Base-by-base conservation (phyloP, 2,329 filamentous ascomycete genomes). In the Fusarium nelsonii region DNA sequence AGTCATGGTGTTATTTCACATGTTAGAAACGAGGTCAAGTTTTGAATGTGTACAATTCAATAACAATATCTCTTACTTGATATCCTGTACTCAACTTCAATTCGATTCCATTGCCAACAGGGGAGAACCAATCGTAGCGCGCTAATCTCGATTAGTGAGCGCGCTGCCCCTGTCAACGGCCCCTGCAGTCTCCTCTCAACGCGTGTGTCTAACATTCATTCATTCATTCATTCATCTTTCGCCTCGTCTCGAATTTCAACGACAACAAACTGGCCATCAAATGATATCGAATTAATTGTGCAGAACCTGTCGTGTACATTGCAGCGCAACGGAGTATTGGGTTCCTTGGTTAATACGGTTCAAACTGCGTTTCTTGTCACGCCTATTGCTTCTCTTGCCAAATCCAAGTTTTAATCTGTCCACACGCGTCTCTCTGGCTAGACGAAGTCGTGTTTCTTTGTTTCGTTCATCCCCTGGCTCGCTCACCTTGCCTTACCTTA, bases 121-220 rank as follows among this genome's bases (percentile, higher is more conserved):
- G 26, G 53, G 44, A 67, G 41, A 18, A 52, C 45, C 45, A 59
- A 60, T 65, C 16, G 20, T 34, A 43, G 36, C 8, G 34, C 68
- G 57, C 68, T 71, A 71, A 65, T 33, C 64, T 53, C 20, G 33
- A 61, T 50, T 58, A 48, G 65, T 59, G 33, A 66, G 57, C 68
- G 68, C 65, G 68, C 58, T 15, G 20, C 56, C 68, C 68, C 64
- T 69, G 64, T 71, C 60, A 59, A 53, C 32, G 18, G 59, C 60
- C 68, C 67, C 68, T 71, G 64, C 44, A 63, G 52, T 50, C 55
- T 69, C 68, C 64, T 55, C 58, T 71, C 68, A 68, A 71, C 65
- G 68, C 68, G 68, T 54, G 45, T 46, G 58, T 63, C 62, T 68
- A 52, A 54, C 56, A 63, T 36, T 71, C 55, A 62, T 58, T 69